Percentiles rank a stretch among this genome's conserved stretches.
Evolutionary conservation across 1,139 yeast genomes (phyloP).

Genomic region (Chernovozyma aurita): DNA sequence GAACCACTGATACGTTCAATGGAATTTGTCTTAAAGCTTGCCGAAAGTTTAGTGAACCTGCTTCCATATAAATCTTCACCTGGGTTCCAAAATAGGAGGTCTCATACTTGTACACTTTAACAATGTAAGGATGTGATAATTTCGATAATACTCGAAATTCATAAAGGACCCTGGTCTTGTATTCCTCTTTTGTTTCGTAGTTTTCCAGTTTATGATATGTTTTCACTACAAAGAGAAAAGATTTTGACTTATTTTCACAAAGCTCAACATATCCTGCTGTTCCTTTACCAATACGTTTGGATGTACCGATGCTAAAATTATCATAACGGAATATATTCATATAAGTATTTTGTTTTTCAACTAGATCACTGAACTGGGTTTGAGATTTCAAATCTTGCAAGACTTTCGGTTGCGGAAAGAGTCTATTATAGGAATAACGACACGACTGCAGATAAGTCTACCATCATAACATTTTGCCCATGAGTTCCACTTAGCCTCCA

Average conservation of each 20-base stretch:
- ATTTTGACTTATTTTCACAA: slow-evolving; percentile 14
- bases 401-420: too few species aligned
- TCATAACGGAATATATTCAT: neutral
- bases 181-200: slow-evolving; percentile 34
- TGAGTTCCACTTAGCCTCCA: too few species aligned
- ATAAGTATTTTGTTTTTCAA: too few species aligned
- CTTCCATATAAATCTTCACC: slow-evolving; percentile 28
- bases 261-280: slow-evolving; percentile 40
- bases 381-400: too few species aligned
- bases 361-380: too few species aligned
- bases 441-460: too few species aligned
- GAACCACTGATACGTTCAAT: slow-evolving; percentile 15
- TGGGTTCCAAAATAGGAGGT: slow-evolving; percentile 16
- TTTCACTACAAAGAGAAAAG: slow-evolving; percentile 34
- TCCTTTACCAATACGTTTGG: slow-evolving; percentile 28
- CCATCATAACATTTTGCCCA: too few species aligned
- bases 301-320: neutral
- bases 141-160: slow-evolving; percentile 30
- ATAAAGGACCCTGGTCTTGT: slow-evolving; percentile 27
- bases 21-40: slow-evolving; percentile 12
- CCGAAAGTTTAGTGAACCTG: slow-evolving; percentile 24
- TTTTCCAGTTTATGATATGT: slow-evolving; percentile 31
- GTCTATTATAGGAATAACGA: too few species aligned
- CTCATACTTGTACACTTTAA: slow-evolving; percentile 24
- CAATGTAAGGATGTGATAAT: slow-evolving; percentile 32